Conservation (phyloP, 2,329 filamentous ascomycete genomes). For the Phaeosphaeriaceae sp. region DNA sequence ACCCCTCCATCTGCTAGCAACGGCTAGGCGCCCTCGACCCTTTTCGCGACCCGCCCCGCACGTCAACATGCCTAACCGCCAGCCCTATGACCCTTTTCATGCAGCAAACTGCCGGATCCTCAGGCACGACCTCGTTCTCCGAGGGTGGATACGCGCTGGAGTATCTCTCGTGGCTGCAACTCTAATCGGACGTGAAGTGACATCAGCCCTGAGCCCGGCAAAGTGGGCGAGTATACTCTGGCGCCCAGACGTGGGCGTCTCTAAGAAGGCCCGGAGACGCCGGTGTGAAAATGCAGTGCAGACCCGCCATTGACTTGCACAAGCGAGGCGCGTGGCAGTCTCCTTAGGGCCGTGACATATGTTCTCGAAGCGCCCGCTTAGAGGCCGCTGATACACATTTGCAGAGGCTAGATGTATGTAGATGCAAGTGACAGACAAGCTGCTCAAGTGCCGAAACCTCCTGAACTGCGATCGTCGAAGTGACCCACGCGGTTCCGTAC, state of each 20-base stretch:
- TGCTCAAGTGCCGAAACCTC: slow-evolving; percentile 2
- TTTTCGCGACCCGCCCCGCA: slow-evolving; percentile 23
- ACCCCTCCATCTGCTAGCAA: slow-evolving; percentile 13
- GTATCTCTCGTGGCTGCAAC: slow-evolving; percentile 32
- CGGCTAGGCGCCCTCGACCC: slow-evolving; percentile 39
- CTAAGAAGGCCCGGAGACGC: slow-evolving; percentile 14
- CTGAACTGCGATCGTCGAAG: neutral
- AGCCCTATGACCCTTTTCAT: slow-evolving; percentile 27
- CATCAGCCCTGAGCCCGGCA: neutral
- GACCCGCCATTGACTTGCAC: slow-evolving; percentile 6
- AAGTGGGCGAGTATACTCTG: neutral
- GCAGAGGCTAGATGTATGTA: neutral
- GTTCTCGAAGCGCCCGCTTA: slow-evolving; percentile 13
- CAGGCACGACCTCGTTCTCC: slow-evolving; percentile 22
- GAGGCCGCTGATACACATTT: neutral
- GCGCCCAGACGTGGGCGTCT: slow-evolving; percentile 23
- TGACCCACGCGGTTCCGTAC: neutral
- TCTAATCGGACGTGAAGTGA: slow-evolving; percentile 27
- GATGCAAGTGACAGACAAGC: neutral
- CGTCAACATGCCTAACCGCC: slow-evolving; percentile 35
- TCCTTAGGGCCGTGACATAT: slow-evolving; percentile 5
- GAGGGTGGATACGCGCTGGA: slow-evolving; percentile 26
- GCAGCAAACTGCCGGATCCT: slow-evolving; percentile 23
- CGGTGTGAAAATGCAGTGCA: slow-evolving; percentile 11
- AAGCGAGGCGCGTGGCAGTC: slow-evolving; percentile 8